A percentile compares a stretch with the other conserved stretches of the same genome.
phyloP scores from a whole-genome alignment of 1,139 yeast species.

The Protomyces inundatus region DNA sequence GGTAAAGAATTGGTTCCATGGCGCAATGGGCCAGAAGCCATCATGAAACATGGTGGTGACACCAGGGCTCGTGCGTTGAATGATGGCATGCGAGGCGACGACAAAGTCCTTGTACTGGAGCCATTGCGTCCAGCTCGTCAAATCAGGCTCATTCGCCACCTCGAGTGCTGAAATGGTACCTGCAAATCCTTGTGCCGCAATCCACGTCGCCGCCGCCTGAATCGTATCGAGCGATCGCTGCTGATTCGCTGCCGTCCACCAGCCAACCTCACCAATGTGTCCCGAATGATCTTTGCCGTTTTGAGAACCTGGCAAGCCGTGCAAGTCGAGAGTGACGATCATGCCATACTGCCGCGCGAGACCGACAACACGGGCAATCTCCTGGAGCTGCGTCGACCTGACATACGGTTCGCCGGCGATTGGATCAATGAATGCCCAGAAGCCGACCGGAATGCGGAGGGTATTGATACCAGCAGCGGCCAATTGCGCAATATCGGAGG shows the following conservation, averaged over 20 bases:
- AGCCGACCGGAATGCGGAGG: slow-evolving; percentile 83
- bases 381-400: slow-evolving; percentile 63
- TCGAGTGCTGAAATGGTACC: slow-evolving; percentile 44
- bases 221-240: slow-evolving; percentile 62
- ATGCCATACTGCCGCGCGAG: slow-evolving; percentile 65
- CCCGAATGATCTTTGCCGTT: slow-evolving; percentile 95
- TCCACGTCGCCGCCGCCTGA: slow-evolving; percentile 63
- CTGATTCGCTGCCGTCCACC: slow-evolving; percentile 34
- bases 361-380: slow-evolving; percentile 65
- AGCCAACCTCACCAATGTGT: slow-evolving; percentile 42
- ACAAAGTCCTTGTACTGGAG: slow-evolving; percentile 30
- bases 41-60: slow-evolving; percentile 38
- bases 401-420: slow-evolving; percentile 76
- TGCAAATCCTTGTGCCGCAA: slow-evolving; percentile 47
- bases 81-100: slow-evolving; percentile 33
- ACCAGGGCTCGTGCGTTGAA: slow-evolving; percentile 8
- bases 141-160: slow-evolving; percentile 59
- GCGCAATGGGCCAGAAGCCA: slow-evolving; percentile 75
- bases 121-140: slow-evolving; percentile 14
- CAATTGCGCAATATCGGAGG: slow-evolving; percentile 59
- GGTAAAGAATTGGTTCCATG: slow-evolving; percentile 46
- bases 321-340: slow-evolving; percentile 86
- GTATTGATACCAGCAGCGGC: slow-evolving; percentile 63
- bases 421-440: slow-evolving; percentile 74
- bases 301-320: slow-evolving; percentile 97